Conservation (phyloP, 345 rosid species). For the Anastatica hierochuntica region DNA sequence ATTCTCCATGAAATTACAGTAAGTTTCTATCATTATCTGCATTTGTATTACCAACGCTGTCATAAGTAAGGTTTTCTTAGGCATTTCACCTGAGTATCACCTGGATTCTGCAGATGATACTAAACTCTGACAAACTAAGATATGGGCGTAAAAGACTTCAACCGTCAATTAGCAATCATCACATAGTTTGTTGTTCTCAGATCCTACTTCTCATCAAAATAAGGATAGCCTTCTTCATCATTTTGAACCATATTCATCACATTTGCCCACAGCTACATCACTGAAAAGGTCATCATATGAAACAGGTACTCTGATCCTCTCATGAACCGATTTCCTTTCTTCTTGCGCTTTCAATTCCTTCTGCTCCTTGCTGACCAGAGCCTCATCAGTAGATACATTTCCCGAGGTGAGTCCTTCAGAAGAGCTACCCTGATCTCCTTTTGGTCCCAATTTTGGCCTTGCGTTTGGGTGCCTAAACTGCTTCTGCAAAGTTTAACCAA, state of each 20-base stretch:
- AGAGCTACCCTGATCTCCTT: conserved; percentile 23
- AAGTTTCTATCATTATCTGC: background rate
- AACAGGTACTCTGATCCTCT: conserved; percentile 79
- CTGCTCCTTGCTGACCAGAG: conserved; percentile 5
- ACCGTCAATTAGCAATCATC: conserved; percentile 43
- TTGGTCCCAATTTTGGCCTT: conserved; percentile 21
- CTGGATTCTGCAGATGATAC: conserved; percentile 39
- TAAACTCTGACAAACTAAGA: conserved; percentile 67
- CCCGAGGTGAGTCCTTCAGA: conserved; percentile 20
- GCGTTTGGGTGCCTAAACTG: conserved; percentile 59
- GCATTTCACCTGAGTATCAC: background rate
- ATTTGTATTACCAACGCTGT: no score
- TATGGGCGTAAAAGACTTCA: conserved; percentile 74
- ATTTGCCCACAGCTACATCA: conserved; percentile 33
- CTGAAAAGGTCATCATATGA: conserved; percentile 59
- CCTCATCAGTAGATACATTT: conserved; percentile 24
- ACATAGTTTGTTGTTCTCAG: background rate
- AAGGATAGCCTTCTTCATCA: conserved; percentile 1
- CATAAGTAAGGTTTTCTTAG: background rate
- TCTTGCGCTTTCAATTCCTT: conserved; percentile 29
- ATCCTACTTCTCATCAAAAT: background rate
- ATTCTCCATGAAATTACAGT: background rate
- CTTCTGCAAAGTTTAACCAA: conserved; percentile 40
- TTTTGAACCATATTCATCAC: conserved; percentile 3
- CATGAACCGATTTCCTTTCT: conserved; percentile 48